Conservation (phyloP, 2,329 filamentous ascomycete genomes). For the Aureobasidium uvarum region DNA sequence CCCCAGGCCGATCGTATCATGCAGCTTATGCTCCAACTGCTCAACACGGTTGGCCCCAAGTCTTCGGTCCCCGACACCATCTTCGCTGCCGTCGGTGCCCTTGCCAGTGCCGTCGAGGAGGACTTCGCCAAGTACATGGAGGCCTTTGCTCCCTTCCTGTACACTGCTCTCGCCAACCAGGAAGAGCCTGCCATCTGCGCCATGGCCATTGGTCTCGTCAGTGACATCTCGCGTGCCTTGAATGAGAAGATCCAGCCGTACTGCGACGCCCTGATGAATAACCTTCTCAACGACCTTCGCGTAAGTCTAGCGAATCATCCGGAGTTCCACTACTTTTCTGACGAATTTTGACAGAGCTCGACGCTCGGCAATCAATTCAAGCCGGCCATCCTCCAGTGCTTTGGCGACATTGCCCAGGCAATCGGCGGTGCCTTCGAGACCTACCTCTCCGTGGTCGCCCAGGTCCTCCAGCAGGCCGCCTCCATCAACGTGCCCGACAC, state of each 20-base stretch:
- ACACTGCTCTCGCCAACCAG: constrained; percentile 91
- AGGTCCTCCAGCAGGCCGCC: constrained; percentile 90
- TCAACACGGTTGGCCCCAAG: constrained; percentile 74
- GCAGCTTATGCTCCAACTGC: constrained; percentile 78
- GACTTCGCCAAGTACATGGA: constrained; percentile 99
- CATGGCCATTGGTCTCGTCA: constrained; percentile 96
- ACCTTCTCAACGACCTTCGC: constrained; percentile 85
- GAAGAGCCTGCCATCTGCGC: constrained; percentile 92
- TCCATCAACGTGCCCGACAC: constrained; percentile 68
- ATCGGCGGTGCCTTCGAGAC: constrained; percentile 91
- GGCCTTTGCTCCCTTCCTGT: constrained; percentile 85
- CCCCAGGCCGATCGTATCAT: constrained; percentile 94
- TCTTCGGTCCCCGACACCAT: constrained; percentile 92
- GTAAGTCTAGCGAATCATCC: constrained; percentile 49
- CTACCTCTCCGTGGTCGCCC: constrained; percentile 87
- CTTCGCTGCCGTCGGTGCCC: constrained; percentile 87
- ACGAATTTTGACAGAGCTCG: constrained; percentile 55
- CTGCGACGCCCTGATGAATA: constrained; percentile 98
- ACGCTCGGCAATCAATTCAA: constrained; percentile 95
- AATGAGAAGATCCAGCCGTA: constrained; percentile 88
- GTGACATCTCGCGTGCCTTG: constrained; percentile 90
- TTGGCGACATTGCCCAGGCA: constrained; percentile 94
- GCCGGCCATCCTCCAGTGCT: constrained; percentile 95
- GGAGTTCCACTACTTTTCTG: constrained; percentile 39
- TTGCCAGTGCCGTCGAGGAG: constrained; percentile 86